Conservation (phyloP, 108 stramenopile species). For the Skeletonema grethae region DNA sequence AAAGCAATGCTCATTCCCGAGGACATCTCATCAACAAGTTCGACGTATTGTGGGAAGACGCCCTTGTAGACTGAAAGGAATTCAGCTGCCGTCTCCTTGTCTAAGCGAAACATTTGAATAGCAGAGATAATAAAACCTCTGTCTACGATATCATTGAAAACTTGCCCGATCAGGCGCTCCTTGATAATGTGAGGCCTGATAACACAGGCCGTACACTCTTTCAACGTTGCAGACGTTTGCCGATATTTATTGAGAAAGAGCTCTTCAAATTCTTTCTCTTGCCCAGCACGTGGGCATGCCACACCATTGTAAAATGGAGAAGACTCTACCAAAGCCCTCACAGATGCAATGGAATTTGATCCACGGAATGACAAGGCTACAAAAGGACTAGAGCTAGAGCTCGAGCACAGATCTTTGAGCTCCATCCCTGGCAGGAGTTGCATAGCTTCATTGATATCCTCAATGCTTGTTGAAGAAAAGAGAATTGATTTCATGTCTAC, state of each 20-base stretch:
- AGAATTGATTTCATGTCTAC: conserved; percentile 46
- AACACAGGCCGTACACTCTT: conserved; percentile 74
- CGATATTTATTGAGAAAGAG: conserved; percentile 16
- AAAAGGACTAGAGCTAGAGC: conserved; percentile 12
- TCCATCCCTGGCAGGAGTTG: conserved; percentile 19
- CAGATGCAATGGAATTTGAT: conserved; percentile 12
- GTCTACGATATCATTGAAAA: conserved; percentile 50
- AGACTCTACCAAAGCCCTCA: conserved; percentile 20
- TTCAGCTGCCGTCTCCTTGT: conserved; percentile 54
- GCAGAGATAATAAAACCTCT: conserved; percentile 67
- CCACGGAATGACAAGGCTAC: conserved; percentile 40
- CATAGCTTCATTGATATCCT: conserved; percentile 18
- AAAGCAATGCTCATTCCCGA: conserved; percentile 62
- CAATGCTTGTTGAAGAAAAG: conserved; percentile 7
- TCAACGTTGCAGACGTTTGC: conserved; percentile 61
- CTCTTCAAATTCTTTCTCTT: conserved; percentile 17
- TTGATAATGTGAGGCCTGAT: conserved; percentile 78
- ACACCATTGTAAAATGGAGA: conserved; percentile 26
- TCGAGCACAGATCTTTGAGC: conserved; percentile 21
- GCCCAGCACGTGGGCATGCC: conserved; percentile 9
- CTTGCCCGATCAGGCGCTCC: conserved; percentile 46
- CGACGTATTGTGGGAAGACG: conserved; percentile 51
- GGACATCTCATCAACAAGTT: conserved; percentile 64
- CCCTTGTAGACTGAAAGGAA: conserved; percentile 77
- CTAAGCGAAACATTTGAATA: conserved; percentile 56